Evolutionary conservation across 108 stramenopile genomes (phyloP).

Genomic region (Conticribra guillardii): DNA sequence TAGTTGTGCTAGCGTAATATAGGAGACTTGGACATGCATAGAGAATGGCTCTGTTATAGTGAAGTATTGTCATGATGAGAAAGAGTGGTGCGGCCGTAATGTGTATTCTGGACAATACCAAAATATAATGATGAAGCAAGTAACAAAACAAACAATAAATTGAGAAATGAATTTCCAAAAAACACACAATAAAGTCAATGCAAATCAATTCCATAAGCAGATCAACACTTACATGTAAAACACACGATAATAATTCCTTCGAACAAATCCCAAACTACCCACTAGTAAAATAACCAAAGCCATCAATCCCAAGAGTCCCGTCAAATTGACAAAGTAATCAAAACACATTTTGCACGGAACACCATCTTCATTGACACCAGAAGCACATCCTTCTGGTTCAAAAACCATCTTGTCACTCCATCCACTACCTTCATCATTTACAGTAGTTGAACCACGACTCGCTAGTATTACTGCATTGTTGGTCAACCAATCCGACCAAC

Average conservation of each 20-base stretch:
- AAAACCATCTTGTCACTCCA: neutral
- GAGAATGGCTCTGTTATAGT: constrained; percentile 22
- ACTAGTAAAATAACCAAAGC: constrained; percentile 1
- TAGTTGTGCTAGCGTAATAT: constrained; percentile 18
- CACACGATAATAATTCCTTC: constrained; percentile 14
- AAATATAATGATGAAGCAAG: neutral
- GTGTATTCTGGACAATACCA: constrained; percentile 2
- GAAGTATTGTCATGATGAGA: constrained; percentile 10
- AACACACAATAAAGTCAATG: neutral
- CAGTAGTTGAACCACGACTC: no score
- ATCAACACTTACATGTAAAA: constrained; percentile 23
- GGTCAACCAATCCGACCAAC: no score
- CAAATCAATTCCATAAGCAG: neutral
- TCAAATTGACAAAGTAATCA: constrained; percentile 51
- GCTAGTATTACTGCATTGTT: no score
- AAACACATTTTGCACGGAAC: constrained; percentile 41
- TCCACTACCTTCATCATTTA: no score
- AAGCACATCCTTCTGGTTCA: no score
- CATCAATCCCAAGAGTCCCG: constrained; percentile 12
- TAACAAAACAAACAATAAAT: neutral
- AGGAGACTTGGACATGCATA: constrained; percentile 21
- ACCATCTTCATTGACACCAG: neutral
- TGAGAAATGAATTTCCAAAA: no score
- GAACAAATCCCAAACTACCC: constrained; percentile 9
- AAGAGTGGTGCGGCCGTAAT: constrained; percentile 14